Conservation (phyloP, 441 rosid species). For the Omphalea diandra region DNA sequence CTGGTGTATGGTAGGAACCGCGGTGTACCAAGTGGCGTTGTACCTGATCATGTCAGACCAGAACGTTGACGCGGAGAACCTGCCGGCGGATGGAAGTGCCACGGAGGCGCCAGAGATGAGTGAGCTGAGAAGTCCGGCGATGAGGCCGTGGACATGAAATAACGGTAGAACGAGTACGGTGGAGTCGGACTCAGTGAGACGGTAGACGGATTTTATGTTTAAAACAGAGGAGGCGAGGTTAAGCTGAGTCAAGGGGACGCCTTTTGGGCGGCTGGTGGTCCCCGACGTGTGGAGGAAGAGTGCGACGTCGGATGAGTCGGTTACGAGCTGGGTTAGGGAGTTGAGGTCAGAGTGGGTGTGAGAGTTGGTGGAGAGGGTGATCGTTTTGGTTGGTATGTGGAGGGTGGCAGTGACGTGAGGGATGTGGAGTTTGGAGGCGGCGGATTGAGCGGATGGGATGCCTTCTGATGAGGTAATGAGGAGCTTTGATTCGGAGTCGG, state of each 20-base stretch:
- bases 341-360: conserved; percentile 27
- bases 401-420: conserved; percentile 53
- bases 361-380: conserved; percentile 44
- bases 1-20: conserved; percentile 90
- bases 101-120: conserved; percentile 73
- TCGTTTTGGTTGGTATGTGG: conserved; percentile 36
- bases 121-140: conserved; percentile 78
- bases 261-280: conserved; percentile 92
- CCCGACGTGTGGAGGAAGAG: conserved; percentile 85
- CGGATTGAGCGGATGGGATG: conserved; percentile 56
- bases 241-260: conserved; percentile 80
- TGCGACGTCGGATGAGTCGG: conserved; percentile 62
- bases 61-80: conserved; percentile 82
- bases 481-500: conserved; percentile 21
- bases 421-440: conserved; percentile 69
- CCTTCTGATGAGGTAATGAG: conserved; percentile 56
- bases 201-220: conserved; percentile 71
- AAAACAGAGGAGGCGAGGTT: conserved; percentile 63
- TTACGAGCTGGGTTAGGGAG: conserved; percentile 27
- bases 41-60: conserved; percentile 69
- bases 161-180: conserved; percentile 75
- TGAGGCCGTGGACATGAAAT: conserved; percentile 66
- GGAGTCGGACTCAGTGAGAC: conserved; percentile 65
- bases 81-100: conserved; percentile 70
- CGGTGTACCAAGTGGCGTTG: conserved; percentile 90